These are phyloP conservation scores for Nitzschia putrida DNA, from an alignment of 108 stramenopile species.

Conservation along the genomic window DNA sequence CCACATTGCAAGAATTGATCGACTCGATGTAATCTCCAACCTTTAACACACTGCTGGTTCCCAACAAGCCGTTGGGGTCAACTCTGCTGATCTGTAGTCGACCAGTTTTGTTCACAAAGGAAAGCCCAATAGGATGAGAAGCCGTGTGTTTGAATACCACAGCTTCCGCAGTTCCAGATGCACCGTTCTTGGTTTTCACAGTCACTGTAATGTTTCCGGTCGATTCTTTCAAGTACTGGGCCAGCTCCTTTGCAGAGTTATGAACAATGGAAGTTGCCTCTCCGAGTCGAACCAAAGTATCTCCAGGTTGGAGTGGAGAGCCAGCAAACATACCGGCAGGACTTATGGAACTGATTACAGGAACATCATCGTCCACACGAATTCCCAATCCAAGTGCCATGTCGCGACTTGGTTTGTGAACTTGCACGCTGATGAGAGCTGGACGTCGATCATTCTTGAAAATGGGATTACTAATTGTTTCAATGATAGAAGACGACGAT, in stretches of 20 bases:
- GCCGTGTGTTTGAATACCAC: background rate
- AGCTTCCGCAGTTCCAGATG: constrained; percentile 1
- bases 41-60: background rate
- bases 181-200: background rate
- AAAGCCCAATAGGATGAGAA: background rate
- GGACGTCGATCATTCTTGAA: background rate
- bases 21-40: background rate
- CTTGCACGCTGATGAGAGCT: constrained; percentile 3
- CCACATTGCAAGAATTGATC: constrained; percentile 1
- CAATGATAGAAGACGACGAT: too few species aligned
- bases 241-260: background rate
- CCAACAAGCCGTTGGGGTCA: background rate
- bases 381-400: background rate
- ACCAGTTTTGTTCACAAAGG: background rate
- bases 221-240: background rate
- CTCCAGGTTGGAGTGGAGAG: constrained; percentile 3
- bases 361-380: background rate
- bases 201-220: background rate
- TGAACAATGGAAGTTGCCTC: background rate
- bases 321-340: background rate
- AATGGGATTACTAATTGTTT: too few species aligned
- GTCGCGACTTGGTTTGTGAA: background rate
- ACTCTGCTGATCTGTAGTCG: background rate
- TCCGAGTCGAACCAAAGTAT: background rate
- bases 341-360: background rate